Base-by-base conservation (phyloP, 2,329 filamentous ascomycete species). In the Golovinomyces cichoracearum region DNA sequence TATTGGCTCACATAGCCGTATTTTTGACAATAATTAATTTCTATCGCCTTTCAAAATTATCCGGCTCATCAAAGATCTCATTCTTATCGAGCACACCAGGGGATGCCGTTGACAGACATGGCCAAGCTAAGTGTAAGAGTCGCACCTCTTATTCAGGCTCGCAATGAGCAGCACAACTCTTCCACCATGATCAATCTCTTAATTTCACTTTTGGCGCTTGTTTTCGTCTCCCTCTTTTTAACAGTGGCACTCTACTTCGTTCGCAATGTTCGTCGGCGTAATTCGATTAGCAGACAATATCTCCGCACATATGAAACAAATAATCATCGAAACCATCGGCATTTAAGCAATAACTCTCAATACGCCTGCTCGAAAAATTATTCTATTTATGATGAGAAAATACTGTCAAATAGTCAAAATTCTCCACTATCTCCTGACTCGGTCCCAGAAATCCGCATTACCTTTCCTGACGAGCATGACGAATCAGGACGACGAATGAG, bases 401-500 rank as follows among this genome's bases (percentile, higher is more conserved):
- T 79, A 61, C 76, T 76, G 54, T 77, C 92, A 65, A 75, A 88
- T 55, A 72, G 77, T 54, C 80, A 82, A 27, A 69, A 72, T 51
- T 80, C 76, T 53, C 79, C 83, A 15, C 13, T 9, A 12, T 83
- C 80, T 42, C 79, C 81, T n/a, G 83, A 75, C 63, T 80, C 81
- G 55, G 73, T 95, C 25, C 90, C 90, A 19, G 83, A 95, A 66
- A 98, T 98, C 59, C 84, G 86, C 65, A 93, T 98, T 64, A 95
- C 90, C 31, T 95, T 98, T 69, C 90, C 90, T 15, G 83, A 92
- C 58, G 90, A 95, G 68, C 79, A 92, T 57, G 86, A 94, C 60
- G 82, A 84, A 56, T 68, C 74, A 49, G 88, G 88, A 56, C 83
- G 78, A 64, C 72, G 73, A 57, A 81, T 81, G 67, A 84, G 80